Conservation (phyloP, 345 rosid genomes). For the Brassica carinata region DNA sequence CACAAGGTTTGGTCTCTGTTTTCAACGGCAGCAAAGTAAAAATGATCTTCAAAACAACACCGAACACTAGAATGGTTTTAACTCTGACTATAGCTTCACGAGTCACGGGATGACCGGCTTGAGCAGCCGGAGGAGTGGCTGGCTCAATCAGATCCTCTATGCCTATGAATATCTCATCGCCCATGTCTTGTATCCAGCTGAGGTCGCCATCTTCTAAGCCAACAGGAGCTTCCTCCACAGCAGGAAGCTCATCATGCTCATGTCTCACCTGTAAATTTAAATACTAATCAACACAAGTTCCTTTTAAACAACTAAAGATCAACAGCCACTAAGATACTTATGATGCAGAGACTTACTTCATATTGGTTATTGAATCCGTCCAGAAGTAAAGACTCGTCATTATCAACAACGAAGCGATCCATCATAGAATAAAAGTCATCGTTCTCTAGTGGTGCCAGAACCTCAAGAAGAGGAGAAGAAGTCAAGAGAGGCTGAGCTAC, state of each 20-base stretch:
- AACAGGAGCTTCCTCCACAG: constrained; percentile 15
- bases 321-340: neutral
- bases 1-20: constrained; percentile 22
- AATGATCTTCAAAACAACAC: neutral
- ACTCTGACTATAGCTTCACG: constrained; percentile 5
- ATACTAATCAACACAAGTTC: no score
- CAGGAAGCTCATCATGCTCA: constrained; percentile 14
- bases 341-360: constrained; percentile 33
- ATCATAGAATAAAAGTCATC: constrained; percentile 37
- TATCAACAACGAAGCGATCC: constrained; percentile 38
- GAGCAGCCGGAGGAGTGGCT: constrained; percentile 17
- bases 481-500: constrained; percentile 10
- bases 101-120: constrained; percentile 2
- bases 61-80: no score
- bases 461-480: constrained; percentile 16
- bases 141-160: constrained; percentile 24
- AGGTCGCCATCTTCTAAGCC: constrained; percentile 17
- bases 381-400: neutral
- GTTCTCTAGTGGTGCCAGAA: neutral
- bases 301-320: neutral
- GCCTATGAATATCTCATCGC: constrained; percentile 15
- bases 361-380: constrained; percentile 15
- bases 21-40: constrained; percentile 11
- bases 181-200: neutral
- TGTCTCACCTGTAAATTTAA: constrained; percentile 22